Evolutionary conservation across 306 rosid species (phyloP).

Genomic region (Cucurbita maxima): DNA sequence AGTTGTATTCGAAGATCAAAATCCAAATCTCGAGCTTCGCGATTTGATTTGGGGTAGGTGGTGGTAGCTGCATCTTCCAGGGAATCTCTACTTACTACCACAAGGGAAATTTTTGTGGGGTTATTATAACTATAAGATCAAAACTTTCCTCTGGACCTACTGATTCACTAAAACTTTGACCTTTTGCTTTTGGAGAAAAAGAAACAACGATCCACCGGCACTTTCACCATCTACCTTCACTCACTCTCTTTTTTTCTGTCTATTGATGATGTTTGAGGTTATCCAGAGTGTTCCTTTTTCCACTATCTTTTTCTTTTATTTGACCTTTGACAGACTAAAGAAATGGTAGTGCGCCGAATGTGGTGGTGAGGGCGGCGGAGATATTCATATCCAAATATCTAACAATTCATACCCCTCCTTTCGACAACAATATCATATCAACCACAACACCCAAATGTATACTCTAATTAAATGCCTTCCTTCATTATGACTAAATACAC

Average conservation of each 20-base stretch:
- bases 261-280: constrained; percentile 1
- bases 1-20: background rate
- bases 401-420: background rate
- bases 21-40: background rate
- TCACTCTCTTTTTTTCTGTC: background rate
- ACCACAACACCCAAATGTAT: background rate
- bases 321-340: background rate
- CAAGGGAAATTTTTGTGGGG: background rate
- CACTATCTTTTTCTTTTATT: background rate
- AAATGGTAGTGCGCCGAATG: constrained; percentile 2
- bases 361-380: background rate
- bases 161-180: background rate
- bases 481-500: background rate
- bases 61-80: background rate
- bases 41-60: background rate
- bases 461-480: background rate
- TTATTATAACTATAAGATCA: background rate
- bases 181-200: too few species aligned
- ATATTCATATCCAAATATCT: background rate
- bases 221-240: background rate
- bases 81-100: background rate
- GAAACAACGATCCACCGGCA: background rate
- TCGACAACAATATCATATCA: background rate
- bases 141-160: background rate
- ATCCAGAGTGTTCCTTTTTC: background rate